Evolutionary conservation across 2,329 filamentous ascomycete genomes (phyloP).

Genomic region (Aphanocladium album): DNA sequence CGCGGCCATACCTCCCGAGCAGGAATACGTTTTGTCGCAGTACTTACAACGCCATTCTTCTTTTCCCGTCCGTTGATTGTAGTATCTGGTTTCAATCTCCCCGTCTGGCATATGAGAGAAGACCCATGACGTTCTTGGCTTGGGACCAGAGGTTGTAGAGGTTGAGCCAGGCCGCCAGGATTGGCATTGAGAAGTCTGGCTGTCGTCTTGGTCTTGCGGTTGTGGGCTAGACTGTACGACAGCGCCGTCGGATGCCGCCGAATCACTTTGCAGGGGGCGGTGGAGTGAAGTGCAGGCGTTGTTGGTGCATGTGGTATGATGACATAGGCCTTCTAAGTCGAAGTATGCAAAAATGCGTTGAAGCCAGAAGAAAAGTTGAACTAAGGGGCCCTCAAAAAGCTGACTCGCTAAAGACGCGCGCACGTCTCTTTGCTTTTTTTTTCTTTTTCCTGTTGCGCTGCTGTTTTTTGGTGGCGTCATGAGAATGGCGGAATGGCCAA

Average conservation of each 20-base stretch:
- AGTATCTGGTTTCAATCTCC: slow-evolving; percentile 14
- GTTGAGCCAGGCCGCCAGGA: slow-evolving; percentile 1
- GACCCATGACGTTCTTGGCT: slow-evolving; percentile 15
- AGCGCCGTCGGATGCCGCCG: slow-evolving; percentile 7
- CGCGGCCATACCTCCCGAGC: slow-evolving; percentile 13
- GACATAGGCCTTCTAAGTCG: too few species aligned
- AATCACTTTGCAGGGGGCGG: neutral
- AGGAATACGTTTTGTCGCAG: slow-evolving; percentile 13
- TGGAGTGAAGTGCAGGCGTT: slow-evolving; percentile 5
- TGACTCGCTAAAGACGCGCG: too few species aligned
- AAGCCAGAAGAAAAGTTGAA: too few species aligned
- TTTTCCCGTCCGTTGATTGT: slow-evolving; percentile 13
- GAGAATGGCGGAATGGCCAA: too few species aligned
- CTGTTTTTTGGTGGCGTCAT: too few species aligned
- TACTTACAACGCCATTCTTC: slow-evolving; percentile 16
- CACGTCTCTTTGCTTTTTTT: too few species aligned
- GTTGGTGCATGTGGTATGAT: slow-evolving; percentile 1
- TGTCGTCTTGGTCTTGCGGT: slow-evolving; percentile 10
- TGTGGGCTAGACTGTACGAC: neutral
- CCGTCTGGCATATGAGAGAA: slow-evolving; percentile 14
- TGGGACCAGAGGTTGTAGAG: slow-evolving; percentile 7
- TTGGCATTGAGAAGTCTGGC: slow-evolving; percentile 12
- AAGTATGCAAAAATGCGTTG: too few species aligned
- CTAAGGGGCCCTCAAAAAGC: too few species aligned
- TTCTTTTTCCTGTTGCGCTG: too few species aligned